A percentile compares a stretch with the other conserved stretches of the same genome.
Evolutionary conservation across 2,329 filamentous ascomycete genomes (phyloP).

Genomic region (Truncatella angustata): DNA sequence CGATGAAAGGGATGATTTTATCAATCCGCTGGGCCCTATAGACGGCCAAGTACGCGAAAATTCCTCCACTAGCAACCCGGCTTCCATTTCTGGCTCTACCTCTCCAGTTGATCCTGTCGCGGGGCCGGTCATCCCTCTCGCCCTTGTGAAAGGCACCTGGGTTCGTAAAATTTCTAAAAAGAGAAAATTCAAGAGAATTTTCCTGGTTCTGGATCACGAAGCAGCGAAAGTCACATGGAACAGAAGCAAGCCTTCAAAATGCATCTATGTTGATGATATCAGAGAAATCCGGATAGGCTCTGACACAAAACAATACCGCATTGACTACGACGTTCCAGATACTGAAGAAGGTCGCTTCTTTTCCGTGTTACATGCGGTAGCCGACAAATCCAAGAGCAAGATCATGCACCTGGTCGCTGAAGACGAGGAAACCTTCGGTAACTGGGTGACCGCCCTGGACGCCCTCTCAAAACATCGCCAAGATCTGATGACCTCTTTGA

Average conservation of each 20-base stretch:
- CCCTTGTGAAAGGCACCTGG: constrained; percentile 74
- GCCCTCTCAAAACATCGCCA: constrained; percentile 83
- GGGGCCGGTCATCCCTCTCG: constrained; percentile 72
- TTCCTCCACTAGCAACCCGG: constrained; percentile 46
- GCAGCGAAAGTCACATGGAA: constrained; percentile 89
- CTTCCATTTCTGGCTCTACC: constrained; percentile 43
- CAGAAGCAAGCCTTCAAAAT: constrained; percentile 72
- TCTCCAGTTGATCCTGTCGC: constrained; percentile 40
- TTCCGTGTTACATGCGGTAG: constrained; percentile 81
- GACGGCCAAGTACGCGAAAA: constrained; percentile 45
- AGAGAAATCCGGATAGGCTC: constrained; percentile 81
- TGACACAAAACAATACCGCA: constrained; percentile 84
- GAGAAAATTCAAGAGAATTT: constrained; percentile 68
- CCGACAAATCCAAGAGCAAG: constrained; percentile 79
- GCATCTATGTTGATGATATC: constrained; percentile 93
- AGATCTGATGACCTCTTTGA: constrained; percentile 84
- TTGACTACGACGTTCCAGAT: constrained; percentile 73
- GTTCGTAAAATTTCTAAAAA: constrained; percentile 87
- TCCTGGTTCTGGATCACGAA: constrained; percentile 73
- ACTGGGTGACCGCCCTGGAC: constrained; percentile 84
- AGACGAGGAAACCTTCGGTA: constrained; percentile 65
- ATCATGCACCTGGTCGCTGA: constrained; percentile 85
- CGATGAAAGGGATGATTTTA: constrained; percentile 48
- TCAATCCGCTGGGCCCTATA: constrained; percentile 37
- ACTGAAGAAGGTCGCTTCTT: constrained; percentile 75